These are phyloP conservation scores for Penicillium sp. DNA, from an alignment of 2,329 filamentous ascomycete species.

Conservation along the genomic window DNA sequence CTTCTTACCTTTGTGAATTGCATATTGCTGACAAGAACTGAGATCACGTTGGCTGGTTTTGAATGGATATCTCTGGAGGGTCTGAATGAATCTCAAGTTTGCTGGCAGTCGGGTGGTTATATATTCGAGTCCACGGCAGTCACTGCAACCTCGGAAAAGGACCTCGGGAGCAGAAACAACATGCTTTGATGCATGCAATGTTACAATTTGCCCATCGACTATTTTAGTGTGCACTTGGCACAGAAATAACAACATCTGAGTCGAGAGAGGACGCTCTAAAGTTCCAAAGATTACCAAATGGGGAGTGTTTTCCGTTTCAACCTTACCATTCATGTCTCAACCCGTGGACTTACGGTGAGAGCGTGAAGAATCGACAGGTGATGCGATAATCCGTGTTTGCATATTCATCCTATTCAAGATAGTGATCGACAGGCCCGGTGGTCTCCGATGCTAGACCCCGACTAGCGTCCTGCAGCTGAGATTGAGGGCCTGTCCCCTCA, in stretches of 20 bases:
- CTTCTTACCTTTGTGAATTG: slow-evolving; percentile 27
- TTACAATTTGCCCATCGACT: slow-evolving; percentile 14
- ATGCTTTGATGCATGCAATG: slow-evolving; percentile 6
- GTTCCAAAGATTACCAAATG: slow-evolving; percentile 7
- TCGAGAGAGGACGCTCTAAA: background rate
- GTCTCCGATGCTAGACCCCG: slow-evolving; percentile 4
- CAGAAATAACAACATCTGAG: background rate
- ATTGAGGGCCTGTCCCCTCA: background rate
- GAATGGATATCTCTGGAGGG: background rate
- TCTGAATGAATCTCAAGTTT: background rate
- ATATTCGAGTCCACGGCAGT: background rate
- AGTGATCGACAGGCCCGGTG: slow-evolving; percentile 15
- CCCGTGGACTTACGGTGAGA: background rate
- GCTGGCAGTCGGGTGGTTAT: background rate
- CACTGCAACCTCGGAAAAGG: background rate
- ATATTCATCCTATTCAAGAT: slow-evolving; percentile 1
- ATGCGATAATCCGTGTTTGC: background rate
- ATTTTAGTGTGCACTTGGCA: slow-evolving; percentile 2
- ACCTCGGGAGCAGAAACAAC: background rate
- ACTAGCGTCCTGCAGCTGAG: background rate
- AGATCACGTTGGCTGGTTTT: background rate
- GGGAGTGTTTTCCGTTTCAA: slow-evolving; percentile 16
- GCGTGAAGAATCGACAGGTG: slow-evolving; percentile 22
- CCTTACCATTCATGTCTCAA: too few relatives aligned
- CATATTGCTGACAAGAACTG: slow-evolving; percentile 18